Base-by-base conservation (phyloP, 805 yeast genomes). In the Ogataea polymorpha region DNA sequence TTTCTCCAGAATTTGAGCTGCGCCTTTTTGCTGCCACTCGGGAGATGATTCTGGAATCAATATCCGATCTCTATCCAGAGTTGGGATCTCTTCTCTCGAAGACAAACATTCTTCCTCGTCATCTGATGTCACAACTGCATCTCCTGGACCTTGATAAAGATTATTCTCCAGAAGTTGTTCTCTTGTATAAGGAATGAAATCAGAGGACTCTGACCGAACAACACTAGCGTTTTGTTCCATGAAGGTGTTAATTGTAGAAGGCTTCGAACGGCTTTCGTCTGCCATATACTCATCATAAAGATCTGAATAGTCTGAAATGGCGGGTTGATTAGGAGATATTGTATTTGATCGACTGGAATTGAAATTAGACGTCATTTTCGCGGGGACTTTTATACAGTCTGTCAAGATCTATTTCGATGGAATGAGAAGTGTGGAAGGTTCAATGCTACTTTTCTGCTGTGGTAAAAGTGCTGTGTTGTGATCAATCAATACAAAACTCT, bases 1-100 rank as follows among this genome's bases (percentile, higher is more conserved):
- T 16, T 69, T 68, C 45, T 70, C 71, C 11, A 78, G 67, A 3
- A 75, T 59, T 24, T 71, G 70, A 0, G 86, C 85, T 2, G 85
- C 83, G 1, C 86, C 86, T 43, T 65, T 64, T 23, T 72, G 75
- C 12, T 71, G 73, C 81, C 82, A 77, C 39, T 71, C 75, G 18
- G 70, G 71, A 2, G 59, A 49, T 4, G 63, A 46, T 11, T 36
- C 37, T 12, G 50, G 41, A 10, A 46, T 37, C 12, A 43, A 10
- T 7, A 27, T 29, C n/a, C 35, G 38, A 15, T 39, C 48, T 11
- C 21, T 27, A n/a, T 14, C 20, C 11, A 23, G 5, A 8, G 29
- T 27, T 8, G 37, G 24, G n/a, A 18, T 6, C 11, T n/a, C 30
- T 18, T 38, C 41, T 6, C 26, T 33, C 3, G 21, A 18, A 5